Evolutionary conservation across 345 rosid species (phyloP).

Genomic region (Angophora floribunda): DNA sequence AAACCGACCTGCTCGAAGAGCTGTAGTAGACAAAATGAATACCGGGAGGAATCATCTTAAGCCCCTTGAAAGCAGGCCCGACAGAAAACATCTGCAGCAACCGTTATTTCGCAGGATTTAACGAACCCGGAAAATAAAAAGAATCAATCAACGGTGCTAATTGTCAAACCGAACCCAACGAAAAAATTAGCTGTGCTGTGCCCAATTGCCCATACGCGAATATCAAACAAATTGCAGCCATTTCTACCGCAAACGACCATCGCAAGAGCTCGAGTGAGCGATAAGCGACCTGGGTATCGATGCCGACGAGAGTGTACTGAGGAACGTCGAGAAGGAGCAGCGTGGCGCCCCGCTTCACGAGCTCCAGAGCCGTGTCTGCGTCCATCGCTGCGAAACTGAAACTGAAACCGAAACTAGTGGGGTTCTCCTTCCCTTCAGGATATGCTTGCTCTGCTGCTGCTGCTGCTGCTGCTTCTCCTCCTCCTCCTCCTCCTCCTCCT

Average conservation of each 20-base stretch:
- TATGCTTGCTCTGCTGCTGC: not conserved
- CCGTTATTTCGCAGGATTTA: not conserved
- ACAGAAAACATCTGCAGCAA: slow-evolving; percentile 45
- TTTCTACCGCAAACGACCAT: not conserved
- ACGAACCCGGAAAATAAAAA: not conserved
- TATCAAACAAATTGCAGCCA: not conserved
- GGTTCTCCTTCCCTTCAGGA: not conserved
- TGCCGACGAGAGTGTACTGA: slow-evolving; percentile 62
- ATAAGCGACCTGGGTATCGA: slow-evolving; percentile 67
- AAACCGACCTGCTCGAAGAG: slow-evolving; percentile 58
- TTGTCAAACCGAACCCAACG: not conserved
- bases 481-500: not conserved
- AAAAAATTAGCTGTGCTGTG: not conserved
- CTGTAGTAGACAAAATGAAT: slow-evolving; percentile 78
- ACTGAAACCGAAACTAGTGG: not conserved
- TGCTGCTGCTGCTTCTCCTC: not conserved
- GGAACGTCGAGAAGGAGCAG: slow-evolving; percentile 92
- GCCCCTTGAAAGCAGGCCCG: slow-evolving; percentile 76
- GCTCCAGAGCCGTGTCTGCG: slow-evolving; percentile 63
- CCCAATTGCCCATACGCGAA: not conserved
- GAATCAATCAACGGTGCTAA: not conserved
- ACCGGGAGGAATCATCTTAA: slow-evolving; percentile 96
- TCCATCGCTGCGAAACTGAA: slow-evolving; percentile 29
- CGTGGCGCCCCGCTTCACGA: slow-evolving; percentile 65
- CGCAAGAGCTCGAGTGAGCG: not conserved